Conservation (phyloP, 2,329 filamentous ascomycete genomes). For the Sclerotinia subarctica region DNA sequence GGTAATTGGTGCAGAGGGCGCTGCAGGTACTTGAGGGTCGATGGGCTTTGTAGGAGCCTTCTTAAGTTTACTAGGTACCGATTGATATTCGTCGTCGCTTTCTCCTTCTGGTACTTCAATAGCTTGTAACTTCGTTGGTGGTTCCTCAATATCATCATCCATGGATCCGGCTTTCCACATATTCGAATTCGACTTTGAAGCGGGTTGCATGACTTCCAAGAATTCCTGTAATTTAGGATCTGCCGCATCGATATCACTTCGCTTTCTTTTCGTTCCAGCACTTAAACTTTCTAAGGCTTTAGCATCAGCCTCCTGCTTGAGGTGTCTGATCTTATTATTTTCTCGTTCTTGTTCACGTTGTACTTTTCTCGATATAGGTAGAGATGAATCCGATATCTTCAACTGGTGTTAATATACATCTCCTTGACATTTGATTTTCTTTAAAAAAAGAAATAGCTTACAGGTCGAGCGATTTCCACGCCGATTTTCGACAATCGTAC, state of each 20-base stretch:
- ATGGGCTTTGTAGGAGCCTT: slow-evolving; percentile 27
- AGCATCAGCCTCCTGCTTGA: slow-evolving; percentile 27
- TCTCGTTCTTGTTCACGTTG: slow-evolving; percentile 39
- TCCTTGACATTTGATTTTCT: neutral
- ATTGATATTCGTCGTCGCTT: slow-evolving; percentile 75
- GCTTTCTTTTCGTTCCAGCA: slow-evolving; percentile 60
- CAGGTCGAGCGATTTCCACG: slow-evolving; percentile 83
- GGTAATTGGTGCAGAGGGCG: slow-evolving; percentile 16
- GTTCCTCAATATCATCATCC: slow-evolving; percentile 41
- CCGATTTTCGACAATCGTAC: slow-evolving; percentile 93
- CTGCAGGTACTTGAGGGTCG: slow-evolving; percentile 1
- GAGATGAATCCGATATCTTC: slow-evolving; percentile 40
- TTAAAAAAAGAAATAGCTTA: slow-evolving; percentile 44
- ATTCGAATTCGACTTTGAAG: slow-evolving; percentile 61
- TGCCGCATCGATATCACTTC: slow-evolving; percentile 54
- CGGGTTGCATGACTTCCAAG: slow-evolving; percentile 73
- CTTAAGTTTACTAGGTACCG: slow-evolving; percentile 53
- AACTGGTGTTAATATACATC: neutral
- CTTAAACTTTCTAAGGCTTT: slow-evolving; percentile 40
- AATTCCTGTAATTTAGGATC: slow-evolving; percentile 86
- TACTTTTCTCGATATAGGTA: slow-evolving; percentile 41
- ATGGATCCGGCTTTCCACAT: slow-evolving; percentile 57
- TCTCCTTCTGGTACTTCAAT: slow-evolving; percentile 51
- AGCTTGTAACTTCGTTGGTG: slow-evolving; percentile 42
- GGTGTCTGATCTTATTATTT: slow-evolving; percentile 27